Percentiles rank a stretch among this genome's conserved stretches.
Evolutionary conservation across 2,329 filamentous ascomycete genomes (phyloP).

Genomic region (Pseudogymnoascus destructans): DNA sequence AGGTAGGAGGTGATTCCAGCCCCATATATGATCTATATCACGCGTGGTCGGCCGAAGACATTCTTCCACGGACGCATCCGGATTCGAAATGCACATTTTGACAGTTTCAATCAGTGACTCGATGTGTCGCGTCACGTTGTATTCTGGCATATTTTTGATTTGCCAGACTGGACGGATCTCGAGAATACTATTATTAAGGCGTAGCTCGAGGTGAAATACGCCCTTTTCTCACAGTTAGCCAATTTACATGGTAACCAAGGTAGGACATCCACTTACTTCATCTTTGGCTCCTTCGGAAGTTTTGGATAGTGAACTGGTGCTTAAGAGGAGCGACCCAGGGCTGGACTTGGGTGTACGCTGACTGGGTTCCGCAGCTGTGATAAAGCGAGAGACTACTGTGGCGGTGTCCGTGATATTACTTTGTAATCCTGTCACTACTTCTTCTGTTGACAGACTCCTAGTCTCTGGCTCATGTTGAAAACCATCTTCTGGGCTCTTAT

Average conservation of each 20-base stretch:
- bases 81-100: conserved; percentile 25
- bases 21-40: conserved; percentile 35
- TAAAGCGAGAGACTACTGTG: conserved; percentile 22
- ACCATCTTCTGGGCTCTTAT: conserved; percentile 17
- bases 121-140: conserved; percentile 32
- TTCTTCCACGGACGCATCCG: conserved; percentile 23
- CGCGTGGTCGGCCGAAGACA: conserved; percentile 25
- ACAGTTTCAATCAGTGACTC: conserved; percentile 32
- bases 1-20: conserved; percentile 34
- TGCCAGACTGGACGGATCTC: conserved; percentile 32
- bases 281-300: conserved; percentile 15
- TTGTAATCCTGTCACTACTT: conserved; percentile 27
- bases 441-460: conserved; percentile 22
- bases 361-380: conserved; percentile 13
- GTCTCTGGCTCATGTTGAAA: conserved; percentile 14
- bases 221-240: conserved; percentile 19
- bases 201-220: conserved; percentile 26
- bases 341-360: neutral
- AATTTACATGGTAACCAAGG: conserved; percentile 9
- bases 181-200: conserved; percentile 22
- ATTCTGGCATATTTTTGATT: conserved; percentile 29
- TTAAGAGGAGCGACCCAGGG: conserved; percentile 14
- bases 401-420: conserved; percentile 23
- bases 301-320: conserved; percentile 12
- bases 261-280: conserved; percentile 18